Evolutionary conservation across 148 eudicot genomes (phyloP), one percentile per base, ranked within the genome.

Genomic region (Arctostaphylos glauca): DNA sequence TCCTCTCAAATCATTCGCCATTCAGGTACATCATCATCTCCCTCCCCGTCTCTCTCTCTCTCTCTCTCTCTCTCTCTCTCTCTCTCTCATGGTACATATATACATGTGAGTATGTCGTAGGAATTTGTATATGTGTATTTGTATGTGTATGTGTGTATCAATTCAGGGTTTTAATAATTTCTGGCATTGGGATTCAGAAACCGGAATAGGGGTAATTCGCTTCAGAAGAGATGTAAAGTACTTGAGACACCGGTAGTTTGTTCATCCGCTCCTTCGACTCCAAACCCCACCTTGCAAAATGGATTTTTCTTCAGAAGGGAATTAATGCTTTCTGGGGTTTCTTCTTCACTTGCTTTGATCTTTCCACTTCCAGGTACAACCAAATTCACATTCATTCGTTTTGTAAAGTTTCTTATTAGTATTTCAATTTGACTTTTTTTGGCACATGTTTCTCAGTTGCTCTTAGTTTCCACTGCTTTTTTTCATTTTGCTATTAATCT

Each of bases 321-420:
- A 85, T 85, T 93, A 1, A 54, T 91, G 85, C 89, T 93, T 64
- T 80, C 89, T 83, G 91, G 93, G 18, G 77, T 91, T 5, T 91
- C 93, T 83, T 77, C 96, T 84, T 88, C 98, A 14, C 19, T 94
- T 77, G 82, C 88, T 58, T 82, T 86, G 23, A 9, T 90, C 80
- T 82, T 90, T 60, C 92, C 95, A 38, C 52, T 82, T 74, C 60
- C 62, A 83, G 94, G 95, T 94, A 23, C 54, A 82, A 84, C 47
- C 80, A 5, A 73, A 3, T 73, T 19, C 43, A 12, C 13, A 4
- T 46, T 72, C 52, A 72, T 7, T 60, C 23, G 13, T 2, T 72
- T 2, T 8, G 0, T 4, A 10, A 31, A 2, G n/a, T 72, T 44
- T 43, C 3, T 44, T 18, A 18, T 9, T 14, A 72, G 25, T 46